A percentile compares a stretch with the other conserved stretches of the same genome.
phyloP scores from a whole-genome alignment of 1,284 basidiomycete species.

The Pyrrhoderma noxium region DNA sequence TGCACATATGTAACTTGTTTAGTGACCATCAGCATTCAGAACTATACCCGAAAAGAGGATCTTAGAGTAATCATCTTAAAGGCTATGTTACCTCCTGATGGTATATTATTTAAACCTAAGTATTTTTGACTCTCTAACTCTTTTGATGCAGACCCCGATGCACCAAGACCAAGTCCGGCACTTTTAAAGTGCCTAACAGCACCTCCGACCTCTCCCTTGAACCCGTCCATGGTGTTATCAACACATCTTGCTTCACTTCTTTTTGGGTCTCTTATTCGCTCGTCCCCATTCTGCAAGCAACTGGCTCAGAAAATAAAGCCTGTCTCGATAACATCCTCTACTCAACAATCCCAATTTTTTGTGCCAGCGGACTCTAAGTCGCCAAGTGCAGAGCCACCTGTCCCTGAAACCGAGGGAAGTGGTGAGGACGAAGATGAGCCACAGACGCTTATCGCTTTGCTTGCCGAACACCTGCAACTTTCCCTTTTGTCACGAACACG shows the following conservation, averaged over 20 bases:
- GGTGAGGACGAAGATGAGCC: constrained; percentile 53
- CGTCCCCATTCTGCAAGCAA: constrained; percentile 66
- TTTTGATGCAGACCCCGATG: constrained; percentile 29
- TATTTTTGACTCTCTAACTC: no score
- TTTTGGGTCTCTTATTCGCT: constrained; percentile 63
- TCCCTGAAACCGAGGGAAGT: constrained; percentile 24
- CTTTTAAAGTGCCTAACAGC: constrained; percentile 56
- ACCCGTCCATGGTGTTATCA: constrained; percentile 46
- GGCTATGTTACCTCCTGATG: constrained; percentile 55
- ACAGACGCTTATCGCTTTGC: constrained; percentile 61
- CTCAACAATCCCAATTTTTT: constrained; percentile 41
- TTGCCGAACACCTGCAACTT: constrained; percentile 66
- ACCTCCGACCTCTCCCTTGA: constrained; percentile 47
- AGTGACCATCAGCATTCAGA: constrained; percentile 29
- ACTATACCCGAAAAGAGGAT: constrained; percentile 66
- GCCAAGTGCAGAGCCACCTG: constrained; percentile 24
- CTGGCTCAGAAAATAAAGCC: constrained; percentile 68
- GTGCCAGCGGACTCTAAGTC: constrained; percentile 59
- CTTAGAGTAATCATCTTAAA: constrained; percentile 57
- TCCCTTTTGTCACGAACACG: constrained; percentile 60
- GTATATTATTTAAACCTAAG: constrained; percentile 25
- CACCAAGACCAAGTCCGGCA: constrained; percentile 46
- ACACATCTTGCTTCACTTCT: constrained; percentile 64
- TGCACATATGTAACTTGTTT: background rate
- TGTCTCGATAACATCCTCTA: constrained; percentile 30